phyloP scores from a whole-genome alignment of 208 protist genomes.

The Crithidia brevicula region DNA sequence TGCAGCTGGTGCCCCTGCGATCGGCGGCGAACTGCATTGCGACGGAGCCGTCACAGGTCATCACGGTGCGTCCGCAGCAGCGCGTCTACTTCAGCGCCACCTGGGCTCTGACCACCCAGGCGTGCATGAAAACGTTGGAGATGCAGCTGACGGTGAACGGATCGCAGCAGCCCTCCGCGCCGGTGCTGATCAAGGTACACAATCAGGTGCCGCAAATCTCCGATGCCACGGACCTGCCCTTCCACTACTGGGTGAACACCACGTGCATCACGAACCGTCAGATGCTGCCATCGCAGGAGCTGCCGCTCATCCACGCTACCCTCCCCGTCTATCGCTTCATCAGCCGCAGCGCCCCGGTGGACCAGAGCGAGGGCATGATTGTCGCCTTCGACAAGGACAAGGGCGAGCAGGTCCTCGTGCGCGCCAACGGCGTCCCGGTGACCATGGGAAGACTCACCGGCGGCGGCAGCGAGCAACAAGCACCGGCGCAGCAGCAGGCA shows the following conservation, averaged over 20 bases:
- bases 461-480: not conserved
- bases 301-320: constrained; percentile 69
- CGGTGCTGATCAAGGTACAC: constrained; percentile 81
- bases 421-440: constrained; percentile 75
- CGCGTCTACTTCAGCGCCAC: constrained; percentile 88
- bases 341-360: constrained; percentile 34
- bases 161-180: constrained; percentile 65
- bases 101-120: constrained; percentile 55
- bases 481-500: not conserved
- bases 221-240: constrained; percentile 62
- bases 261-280: constrained; percentile 78
- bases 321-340: constrained; percentile 83
- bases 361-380: constrained; percentile 72
- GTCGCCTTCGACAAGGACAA: constrained; percentile 82
- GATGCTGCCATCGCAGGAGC: constrained; percentile 78
- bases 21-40: constrained; percentile 62
- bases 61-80: constrained; percentile 88
- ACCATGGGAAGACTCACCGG: constrained; percentile 40
- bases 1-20: constrained; percentile 79
- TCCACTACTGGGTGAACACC: constrained; percentile 91
- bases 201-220: constrained; percentile 61
- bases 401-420: constrained; percentile 74
- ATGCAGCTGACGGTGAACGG: constrained; percentile 82
- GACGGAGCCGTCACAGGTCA: constrained; percentile 72
- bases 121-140: constrained; percentile 72